Evolutionary conservation across 805 yeast genomes (phyloP).

Genomic region (Myxozyma geophila): DNA sequence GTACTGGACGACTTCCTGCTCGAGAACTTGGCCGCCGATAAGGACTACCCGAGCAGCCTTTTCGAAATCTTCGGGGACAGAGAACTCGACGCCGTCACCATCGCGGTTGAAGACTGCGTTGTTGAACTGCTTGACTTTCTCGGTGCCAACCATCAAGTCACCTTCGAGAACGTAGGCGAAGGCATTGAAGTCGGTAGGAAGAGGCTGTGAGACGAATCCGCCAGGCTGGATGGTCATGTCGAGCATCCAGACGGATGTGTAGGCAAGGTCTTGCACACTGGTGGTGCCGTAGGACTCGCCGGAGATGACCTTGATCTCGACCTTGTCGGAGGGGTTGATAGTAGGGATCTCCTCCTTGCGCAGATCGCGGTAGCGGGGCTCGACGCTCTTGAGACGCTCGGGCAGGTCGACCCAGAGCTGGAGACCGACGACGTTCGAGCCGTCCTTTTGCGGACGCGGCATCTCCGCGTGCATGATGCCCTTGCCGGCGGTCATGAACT

Average conservation of each 20-base stretch:
- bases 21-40: conserved; percentile 41
- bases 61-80: conserved; percentile 35
- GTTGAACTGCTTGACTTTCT: conserved; percentile 31
- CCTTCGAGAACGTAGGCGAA: conserved; percentile 43
- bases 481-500: conserved; percentile 91
- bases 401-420: conserved; percentile 92
- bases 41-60: conserved; percentile 35
- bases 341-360: conserved; percentile 71
- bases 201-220: conserved; percentile 63
- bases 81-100: conserved; percentile 39
- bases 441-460: conserved; percentile 61
- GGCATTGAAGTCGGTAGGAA: conserved; percentile 46
- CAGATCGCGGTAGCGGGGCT: conserved; percentile 80
- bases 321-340: conserved; percentile 66
- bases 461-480: conserved; percentile 85
- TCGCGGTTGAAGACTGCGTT: conserved; percentile 37
- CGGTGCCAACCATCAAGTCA: conserved; percentile 34
- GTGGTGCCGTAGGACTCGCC: conserved; percentile 78
- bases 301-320: conserved; percentile 66
- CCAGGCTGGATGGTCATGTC: conserved; percentile 69
- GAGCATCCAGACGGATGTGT: conserved; percentile 78
- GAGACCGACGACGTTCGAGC: conserved; percentile 61
- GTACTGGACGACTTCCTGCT: conserved; percentile 69
- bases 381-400: conserved; percentile 59
- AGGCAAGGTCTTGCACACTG: conserved; percentile 74